phyloP scores from a whole-genome alignment of 441 rosid species.

The Eruca vesicaria region DNA sequence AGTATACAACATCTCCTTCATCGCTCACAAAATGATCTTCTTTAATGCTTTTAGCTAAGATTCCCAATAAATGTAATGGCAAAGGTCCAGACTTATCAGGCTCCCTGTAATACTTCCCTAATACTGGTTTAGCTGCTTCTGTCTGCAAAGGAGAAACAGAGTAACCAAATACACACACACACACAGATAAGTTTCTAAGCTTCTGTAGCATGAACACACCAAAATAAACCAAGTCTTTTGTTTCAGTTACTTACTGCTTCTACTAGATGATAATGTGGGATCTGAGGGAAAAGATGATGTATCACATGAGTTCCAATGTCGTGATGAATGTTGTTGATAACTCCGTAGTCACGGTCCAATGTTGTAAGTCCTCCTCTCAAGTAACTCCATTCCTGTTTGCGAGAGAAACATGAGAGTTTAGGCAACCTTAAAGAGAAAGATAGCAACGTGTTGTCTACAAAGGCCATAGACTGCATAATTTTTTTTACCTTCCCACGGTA shows the following conservation, averaged over 20 bases:
- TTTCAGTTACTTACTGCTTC: constrained; percentile 54
- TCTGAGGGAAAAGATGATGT: constrained; percentile 74
- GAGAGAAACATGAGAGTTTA: constrained; percentile 4
- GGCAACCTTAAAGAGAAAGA: constrained; percentile 8
- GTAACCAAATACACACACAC: neutral
- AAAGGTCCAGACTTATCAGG: constrained; percentile 58
- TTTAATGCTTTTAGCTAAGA: constrained; percentile 47
- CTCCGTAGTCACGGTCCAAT: constrained; percentile 64
- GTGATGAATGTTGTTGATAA: constrained; percentile 69
- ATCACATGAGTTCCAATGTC: constrained; percentile 76
- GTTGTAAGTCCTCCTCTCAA: constrained; percentile 76
- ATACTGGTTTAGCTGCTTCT: constrained; percentile 63
- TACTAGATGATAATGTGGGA: constrained; percentile 67
- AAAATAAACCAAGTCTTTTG: constrained; percentile 22
- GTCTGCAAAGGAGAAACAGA: constrained; percentile 41
- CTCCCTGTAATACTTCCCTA: constrained; percentile 62
- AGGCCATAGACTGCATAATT: neutral
- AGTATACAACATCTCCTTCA: constrained; percentile 58
- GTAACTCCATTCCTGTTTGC: constrained; percentile 66
- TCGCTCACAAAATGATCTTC: constrained; percentile 59
- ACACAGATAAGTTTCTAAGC: neutral
- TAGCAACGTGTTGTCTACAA: neutral
- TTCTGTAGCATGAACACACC: constrained; percentile 29
- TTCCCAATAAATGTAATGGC: constrained; percentile 51
- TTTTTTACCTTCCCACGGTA: constrained; percentile 63